These are phyloP conservation scores for Entomortierella parvispora DNA, from an alignment of 192 early-diverging fungal genomes.

Conservation along the genomic window DNA sequence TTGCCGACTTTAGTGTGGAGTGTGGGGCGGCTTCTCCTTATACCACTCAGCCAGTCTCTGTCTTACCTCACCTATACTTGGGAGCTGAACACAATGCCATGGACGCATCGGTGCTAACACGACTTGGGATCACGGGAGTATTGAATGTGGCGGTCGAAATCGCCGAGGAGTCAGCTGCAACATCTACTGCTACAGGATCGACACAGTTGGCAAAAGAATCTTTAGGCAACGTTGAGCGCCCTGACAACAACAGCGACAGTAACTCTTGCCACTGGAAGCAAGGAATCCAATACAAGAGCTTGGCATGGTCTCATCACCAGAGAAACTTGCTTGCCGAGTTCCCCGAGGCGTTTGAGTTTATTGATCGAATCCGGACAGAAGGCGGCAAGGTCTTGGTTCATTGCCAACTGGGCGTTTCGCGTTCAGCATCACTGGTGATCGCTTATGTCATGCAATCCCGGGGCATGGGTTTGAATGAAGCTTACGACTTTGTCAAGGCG, in stretches of 20 bases:
- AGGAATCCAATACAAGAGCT: conserved; percentile 67
- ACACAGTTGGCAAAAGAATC: too few species aligned
- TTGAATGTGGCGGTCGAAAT: conserved; percentile 88
- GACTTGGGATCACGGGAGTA: conserved; percentile 66
- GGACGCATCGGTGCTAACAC: conserved; percentile 55
- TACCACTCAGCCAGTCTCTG: conserved; percentile 63
- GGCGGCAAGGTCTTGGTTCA: conserved; percentile 79
- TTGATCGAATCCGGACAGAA: conserved; percentile 64
- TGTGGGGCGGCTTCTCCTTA: conserved; percentile 59
- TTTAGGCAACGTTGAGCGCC: neutral
- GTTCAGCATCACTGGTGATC: conserved; percentile 87
- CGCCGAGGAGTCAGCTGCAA: conserved; percentile 24
- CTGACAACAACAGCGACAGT: neutral
- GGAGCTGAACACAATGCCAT: conserved; percentile 73
- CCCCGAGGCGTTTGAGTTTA: conserved; percentile 68
- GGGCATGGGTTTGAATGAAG: conserved; percentile 63
- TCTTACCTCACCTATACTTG: conserved; percentile 75
- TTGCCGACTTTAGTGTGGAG: conserved; percentile 49
- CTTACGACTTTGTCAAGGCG: conserved; percentile 81
- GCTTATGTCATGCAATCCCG: conserved; percentile 87
- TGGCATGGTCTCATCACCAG: conserved; percentile 81
- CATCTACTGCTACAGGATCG: conserved; percentile 12
- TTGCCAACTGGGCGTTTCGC: conserved; percentile 90
- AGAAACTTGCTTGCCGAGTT: conserved; percentile 71
- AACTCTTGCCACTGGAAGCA: too few species aligned